Evolutionary conservation across 331 rosid genomes (phyloP).

Genomic region (Pyrus hybrid): DNA sequence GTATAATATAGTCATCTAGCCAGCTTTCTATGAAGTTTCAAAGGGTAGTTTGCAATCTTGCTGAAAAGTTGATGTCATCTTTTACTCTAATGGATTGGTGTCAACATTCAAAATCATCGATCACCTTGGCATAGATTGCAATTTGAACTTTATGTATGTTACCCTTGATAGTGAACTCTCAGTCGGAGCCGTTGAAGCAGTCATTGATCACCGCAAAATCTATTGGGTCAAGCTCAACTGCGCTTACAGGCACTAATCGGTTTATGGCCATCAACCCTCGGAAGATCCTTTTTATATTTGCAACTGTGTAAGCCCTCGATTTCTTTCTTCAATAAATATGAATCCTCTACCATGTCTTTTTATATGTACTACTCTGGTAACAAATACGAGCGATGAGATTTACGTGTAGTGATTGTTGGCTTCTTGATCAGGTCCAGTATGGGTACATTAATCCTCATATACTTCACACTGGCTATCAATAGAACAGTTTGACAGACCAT

Average conservation of each 20-base stretch:
- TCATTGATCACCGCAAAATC: slow-evolving; percentile 5
- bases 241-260: slow-evolving; percentile 1
- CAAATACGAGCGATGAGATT: background rate
- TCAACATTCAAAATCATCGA: background rate
- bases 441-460: slow-evolving; percentile 22
- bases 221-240: background rate
- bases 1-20: background rate
- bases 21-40: background rate
- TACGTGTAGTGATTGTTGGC: too few relatives aligned
- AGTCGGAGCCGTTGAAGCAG: slow-evolving; percentile 13
- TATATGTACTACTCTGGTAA: background rate
- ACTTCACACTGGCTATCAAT: slow-evolving; percentile 21
- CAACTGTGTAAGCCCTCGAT: slow-evolving; percentile 9
- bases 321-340: too few relatives aligned
- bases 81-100: background rate
- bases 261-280: slow-evolving; percentile 20
- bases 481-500: background rate
- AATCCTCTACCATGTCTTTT: background rate
- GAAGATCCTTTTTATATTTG: slow-evolving; percentile 19
- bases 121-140: background rate
- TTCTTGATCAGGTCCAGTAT: slow-evolving; percentile 16
- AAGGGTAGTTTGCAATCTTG: background rate
- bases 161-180: slow-evolving; percentile 14
- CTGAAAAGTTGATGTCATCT: too few relatives aligned
- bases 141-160: background rate